phyloP scores from a whole-genome alignment of 768 basidiomycete genomes.

The Russula abietina region DNA sequence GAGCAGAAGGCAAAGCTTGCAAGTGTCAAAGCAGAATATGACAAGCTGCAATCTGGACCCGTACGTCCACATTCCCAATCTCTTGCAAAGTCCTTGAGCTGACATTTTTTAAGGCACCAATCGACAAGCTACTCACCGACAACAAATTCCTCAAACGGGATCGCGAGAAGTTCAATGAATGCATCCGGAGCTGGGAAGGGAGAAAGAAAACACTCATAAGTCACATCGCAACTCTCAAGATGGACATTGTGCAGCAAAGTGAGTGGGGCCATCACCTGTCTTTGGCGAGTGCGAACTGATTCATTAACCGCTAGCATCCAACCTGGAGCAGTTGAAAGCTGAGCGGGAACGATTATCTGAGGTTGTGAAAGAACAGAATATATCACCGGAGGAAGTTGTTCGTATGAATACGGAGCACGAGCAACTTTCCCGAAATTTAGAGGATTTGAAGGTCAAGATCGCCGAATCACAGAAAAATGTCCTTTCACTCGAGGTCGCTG shows the following conservation, averaged over 20 bases:
- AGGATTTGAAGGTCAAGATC: constrained; percentile 72
- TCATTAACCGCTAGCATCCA: constrained; percentile 23
- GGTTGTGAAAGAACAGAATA: constrained; percentile 79
- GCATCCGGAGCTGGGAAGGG: constrained; percentile 62
- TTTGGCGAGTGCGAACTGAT: background rate
- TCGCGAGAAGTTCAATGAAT: constrained; percentile 71
- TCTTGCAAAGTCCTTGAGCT: background rate
- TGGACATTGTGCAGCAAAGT: constrained; percentile 56
- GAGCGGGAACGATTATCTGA: constrained; percentile 59
- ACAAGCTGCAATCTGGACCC: constrained; percentile 55
- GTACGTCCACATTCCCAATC: constrained; percentile 35
- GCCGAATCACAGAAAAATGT: constrained; percentile 64
- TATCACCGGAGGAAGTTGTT: constrained; percentile 84
- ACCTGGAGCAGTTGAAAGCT: constrained; percentile 54
- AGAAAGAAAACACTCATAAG: constrained; percentile 64
- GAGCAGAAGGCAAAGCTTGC: constrained; percentile 44
- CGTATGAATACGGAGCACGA: constrained; percentile 91
- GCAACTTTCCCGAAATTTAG: constrained; percentile 60
- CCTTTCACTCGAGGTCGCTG: constrained; percentile 77
- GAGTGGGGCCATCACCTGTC: constrained; percentile 24
- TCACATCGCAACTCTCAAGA: constrained; percentile 60
- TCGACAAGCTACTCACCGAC: constrained; percentile 55
- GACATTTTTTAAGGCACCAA: constrained; percentile 37
- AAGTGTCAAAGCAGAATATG: constrained; percentile 46
- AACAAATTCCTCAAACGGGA: constrained; percentile 64